Evolutionary conservation across 108 stramenopile genomes (phyloP).

Genomic region (Cylindrotheca closterium): DNA sequence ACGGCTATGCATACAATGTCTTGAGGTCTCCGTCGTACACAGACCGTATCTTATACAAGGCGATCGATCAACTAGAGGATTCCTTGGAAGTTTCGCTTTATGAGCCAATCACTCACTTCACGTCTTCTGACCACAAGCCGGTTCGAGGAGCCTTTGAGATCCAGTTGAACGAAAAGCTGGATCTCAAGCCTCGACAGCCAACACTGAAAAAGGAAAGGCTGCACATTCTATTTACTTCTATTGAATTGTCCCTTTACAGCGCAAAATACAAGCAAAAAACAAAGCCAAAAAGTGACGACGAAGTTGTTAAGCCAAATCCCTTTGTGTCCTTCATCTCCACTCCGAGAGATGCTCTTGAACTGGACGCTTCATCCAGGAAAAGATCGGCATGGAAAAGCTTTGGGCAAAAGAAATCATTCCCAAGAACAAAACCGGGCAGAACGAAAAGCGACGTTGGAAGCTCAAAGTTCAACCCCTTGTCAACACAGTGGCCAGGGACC

Average conservation of each 20-base stretch:
- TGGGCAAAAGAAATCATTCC: neutral
- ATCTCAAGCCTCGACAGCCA: conserved; percentile 16
- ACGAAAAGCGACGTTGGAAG: neutral
- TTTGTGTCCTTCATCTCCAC: conserved; percentile 36
- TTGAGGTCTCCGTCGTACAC: conserved; percentile 80
- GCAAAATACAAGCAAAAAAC: conserved; percentile 22
- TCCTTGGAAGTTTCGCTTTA: conserved; percentile 46
- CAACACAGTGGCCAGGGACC: conserved; percentile 14
- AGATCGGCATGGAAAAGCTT: conserved; percentile 16
- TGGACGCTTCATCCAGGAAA: conserved; percentile 6
- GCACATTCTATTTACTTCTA: conserved; percentile 39
- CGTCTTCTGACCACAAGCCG: conserved; percentile 84
- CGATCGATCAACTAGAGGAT: conserved; percentile 46
- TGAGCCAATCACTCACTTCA: conserved; percentile 57
- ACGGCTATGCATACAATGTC: conserved; percentile 60
- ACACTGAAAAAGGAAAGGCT: conserved; percentile 19
- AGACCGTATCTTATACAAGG: conserved; percentile 81
- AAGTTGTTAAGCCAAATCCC: conserved; percentile 33
- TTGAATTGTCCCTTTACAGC: conserved; percentile 13
- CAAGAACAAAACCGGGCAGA: neutral
- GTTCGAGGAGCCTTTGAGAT: conserved; percentile 58
- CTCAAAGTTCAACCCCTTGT: neutral
- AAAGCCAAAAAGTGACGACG: conserved; percentile 3
- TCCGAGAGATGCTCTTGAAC: conserved; percentile 24
- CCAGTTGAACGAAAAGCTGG: conserved; percentile 27